Evolutionary conservation across 2,329 filamentous ascomycete genomes (phyloP).

Genomic region (Fusarium dlaminii): DNA sequence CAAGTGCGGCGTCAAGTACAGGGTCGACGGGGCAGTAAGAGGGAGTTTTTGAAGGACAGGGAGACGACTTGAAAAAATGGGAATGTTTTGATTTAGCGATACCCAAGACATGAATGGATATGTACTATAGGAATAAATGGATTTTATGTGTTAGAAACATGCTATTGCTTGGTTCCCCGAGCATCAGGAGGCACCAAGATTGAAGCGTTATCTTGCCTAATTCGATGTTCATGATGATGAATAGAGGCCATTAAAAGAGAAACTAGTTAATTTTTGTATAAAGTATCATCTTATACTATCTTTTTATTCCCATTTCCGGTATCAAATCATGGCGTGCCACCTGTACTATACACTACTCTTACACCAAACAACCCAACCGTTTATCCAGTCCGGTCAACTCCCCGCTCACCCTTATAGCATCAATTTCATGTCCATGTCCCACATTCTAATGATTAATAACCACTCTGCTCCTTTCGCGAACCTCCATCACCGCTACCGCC

Average conservation of each 20-base stretch:
- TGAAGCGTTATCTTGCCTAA: background rate
- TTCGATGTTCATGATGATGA: background rate
- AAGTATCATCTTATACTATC: background rate
- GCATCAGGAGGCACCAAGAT: background rate
- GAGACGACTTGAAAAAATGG: background rate
- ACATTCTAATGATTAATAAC: slow-evolving; percentile 52
- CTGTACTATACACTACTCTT: slow-evolving; percentile 24
- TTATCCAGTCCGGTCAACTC: background rate
- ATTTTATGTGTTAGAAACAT: background rate
- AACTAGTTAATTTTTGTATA: background rate
- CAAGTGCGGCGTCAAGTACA: slow-evolving; percentile 55
- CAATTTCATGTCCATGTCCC: background rate
- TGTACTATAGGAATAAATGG: slow-evolving; percentile 32
- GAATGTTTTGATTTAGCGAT: slow-evolving; percentile 44
- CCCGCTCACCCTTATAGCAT: background rate
- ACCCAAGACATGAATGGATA: slow-evolving; percentile 43
- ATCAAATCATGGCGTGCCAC: background rate
- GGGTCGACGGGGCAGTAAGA: slow-evolving; percentile 53
- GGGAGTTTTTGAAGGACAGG: background rate
- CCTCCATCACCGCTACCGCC: slow-evolving; percentile 42
- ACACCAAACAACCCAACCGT: background rate
- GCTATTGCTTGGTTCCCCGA: background rate
- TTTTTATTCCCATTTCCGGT: background rate
- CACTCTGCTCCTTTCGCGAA: slow-evolving; percentile 61
- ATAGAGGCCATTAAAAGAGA: too few species aligned